Conservation (phyloP, 805 yeast species). For the Ogataea zsoltii region DNA sequence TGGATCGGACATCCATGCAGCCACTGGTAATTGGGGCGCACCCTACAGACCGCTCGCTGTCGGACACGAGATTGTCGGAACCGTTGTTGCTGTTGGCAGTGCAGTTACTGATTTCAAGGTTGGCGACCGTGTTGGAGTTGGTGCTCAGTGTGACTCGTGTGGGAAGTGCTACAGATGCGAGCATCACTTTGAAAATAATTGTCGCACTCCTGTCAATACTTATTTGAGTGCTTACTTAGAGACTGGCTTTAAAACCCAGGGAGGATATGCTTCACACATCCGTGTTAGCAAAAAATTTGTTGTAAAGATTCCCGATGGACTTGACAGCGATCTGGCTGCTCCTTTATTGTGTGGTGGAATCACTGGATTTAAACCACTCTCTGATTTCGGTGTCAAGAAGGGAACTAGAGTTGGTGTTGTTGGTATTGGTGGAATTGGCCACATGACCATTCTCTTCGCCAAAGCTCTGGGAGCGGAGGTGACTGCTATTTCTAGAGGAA, state of each 20-base stretch:
- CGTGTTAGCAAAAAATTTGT: constrained; percentile 65
- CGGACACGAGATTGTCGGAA: constrained; percentile 70
- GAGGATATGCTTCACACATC: constrained; percentile 68
- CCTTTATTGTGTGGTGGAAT: constrained; percentile 80
- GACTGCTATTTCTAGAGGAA: constrained; percentile 54
- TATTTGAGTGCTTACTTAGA: constrained; percentile 35
- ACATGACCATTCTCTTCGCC: constrained; percentile 61
- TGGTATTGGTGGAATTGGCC: constrained; percentile 71
- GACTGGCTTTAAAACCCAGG: constrained; percentile 42
- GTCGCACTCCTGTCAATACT: constrained; percentile 38
- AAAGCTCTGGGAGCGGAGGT: constrained; percentile 65
- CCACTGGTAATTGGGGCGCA: constrained; percentile 49
- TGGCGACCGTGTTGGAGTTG: constrained; percentile 81
- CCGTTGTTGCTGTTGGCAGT: constrained; percentile 57
- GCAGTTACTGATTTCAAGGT: constrained; percentile 50
- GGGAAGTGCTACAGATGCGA: constrained; percentile 61
- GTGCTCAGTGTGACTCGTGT: constrained; percentile 69
- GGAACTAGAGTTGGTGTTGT: constrained; percentile 53
- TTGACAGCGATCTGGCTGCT: constrained; percentile 58
- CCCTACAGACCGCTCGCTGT: constrained; percentile 38
- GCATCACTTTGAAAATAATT: constrained; percentile 46
- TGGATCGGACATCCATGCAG: constrained; percentile 60
- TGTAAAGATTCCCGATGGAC: constrained; percentile 59
- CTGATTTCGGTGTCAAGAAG: constrained; percentile 42
- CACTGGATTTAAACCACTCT: constrained; percentile 69